Conservation (phyloP, 371 early-diverging fungal genomes). For the Mucor piriformis region DNA sequence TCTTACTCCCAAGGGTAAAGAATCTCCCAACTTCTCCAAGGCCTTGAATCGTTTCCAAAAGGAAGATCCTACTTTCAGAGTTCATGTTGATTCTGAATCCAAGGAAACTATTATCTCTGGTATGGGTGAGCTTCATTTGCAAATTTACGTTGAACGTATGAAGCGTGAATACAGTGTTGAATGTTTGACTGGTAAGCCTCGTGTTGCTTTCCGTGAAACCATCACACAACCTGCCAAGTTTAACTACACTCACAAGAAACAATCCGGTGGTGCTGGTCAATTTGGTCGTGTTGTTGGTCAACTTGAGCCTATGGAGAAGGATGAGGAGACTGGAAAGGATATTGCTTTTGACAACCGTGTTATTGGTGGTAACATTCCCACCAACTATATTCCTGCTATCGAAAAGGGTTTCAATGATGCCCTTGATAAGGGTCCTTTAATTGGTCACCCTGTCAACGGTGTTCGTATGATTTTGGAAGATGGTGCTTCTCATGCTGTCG, state of each 20-base stretch:
- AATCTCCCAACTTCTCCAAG: conserved; percentile 92
- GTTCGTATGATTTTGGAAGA: conserved; percentile 92
- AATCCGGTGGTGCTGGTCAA: conserved; percentile 97
- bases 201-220: conserved; percentile 97
- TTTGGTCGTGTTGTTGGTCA: conserved; percentile 91
- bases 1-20: conserved; percentile 88
- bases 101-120: conserved; percentile 93
- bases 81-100: conserved; percentile 90
- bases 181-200: conserved; percentile 94
- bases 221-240: conserved; percentile 79
- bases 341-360: conserved; percentile 76
- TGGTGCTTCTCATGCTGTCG: conserved; percentile 93
- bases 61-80: conserved; percentile 98
- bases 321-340: conserved; percentile 61
- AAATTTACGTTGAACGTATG: conserved; percentile 97
- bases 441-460: conserved; percentile 90
- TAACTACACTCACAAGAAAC: conserved; percentile 98
- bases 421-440: conserved; percentile 88
- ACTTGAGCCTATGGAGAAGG: conserved; percentile 82
- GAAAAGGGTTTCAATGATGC: conserved; percentile 96
- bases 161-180: conserved; percentile 95
- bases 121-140: conserved; percentile 93
- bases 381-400: conserved; percentile 94
- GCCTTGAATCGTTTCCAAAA: conserved; percentile 94
- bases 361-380: conserved; percentile 93